Percentiles rank a stretch among this genome's conserved stretches.
Conservation (phyloP, 73 alveolate genomes). For the Paramecium biaurelia region DNA sequence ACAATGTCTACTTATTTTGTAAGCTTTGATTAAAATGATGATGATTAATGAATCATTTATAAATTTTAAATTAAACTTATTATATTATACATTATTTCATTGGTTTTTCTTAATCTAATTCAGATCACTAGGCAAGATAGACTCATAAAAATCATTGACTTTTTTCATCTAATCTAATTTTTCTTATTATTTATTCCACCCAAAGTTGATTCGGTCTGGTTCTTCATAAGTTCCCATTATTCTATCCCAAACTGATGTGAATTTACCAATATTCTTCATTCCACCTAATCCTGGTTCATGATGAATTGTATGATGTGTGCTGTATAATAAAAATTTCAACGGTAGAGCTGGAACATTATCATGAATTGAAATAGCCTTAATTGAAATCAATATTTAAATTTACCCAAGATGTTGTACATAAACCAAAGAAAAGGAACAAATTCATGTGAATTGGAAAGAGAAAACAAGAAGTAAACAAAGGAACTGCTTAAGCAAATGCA, state of each 20-base stretch:
- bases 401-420: slow-evolving; percentile 66
- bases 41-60: neutral
- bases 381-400: neutral
- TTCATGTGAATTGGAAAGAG: slow-evolving; percentile 66
- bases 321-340: slow-evolving; percentile 64
- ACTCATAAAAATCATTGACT: slow-evolving; percentile 28
- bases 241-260: slow-evolving; percentile 74
- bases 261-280: slow-evolving; percentile 67
- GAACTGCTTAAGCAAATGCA: slow-evolving; percentile 72
- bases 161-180: neutral
- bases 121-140: neutral
- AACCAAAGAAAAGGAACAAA: slow-evolving; percentile 48
- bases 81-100: neutral
- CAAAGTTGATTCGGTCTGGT: slow-evolving; percentile 68
- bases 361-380: slow-evolving; percentile 67
- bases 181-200: slow-evolving; percentile 43
- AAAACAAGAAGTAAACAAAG: slow-evolving; percentile 64
- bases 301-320: slow-evolving; percentile 70
- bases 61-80: neutral
- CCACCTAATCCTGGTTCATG: slow-evolving; percentile 69
- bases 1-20: slow-evolving; percentile 47
- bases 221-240: slow-evolving; percentile 70
- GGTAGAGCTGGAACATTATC: slow-evolving; percentile 74
- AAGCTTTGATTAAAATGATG: neutral
- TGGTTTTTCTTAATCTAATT: neutral